Conservation (phyloP, 2,329 filamentous ascomycete genomes). For the Beauveria scarabaeidicola region DNA sequence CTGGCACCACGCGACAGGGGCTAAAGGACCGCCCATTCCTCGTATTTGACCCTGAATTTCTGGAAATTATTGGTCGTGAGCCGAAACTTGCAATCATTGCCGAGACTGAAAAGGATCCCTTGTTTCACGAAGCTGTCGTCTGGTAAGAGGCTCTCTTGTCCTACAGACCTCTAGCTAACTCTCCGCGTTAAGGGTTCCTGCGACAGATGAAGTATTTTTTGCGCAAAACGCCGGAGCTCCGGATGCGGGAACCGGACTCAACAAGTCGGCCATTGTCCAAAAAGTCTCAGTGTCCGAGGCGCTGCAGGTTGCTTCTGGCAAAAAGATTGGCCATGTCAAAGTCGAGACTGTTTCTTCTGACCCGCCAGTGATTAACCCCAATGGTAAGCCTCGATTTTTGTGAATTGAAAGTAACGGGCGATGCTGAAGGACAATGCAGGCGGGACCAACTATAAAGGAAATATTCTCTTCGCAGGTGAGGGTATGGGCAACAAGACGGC, state of each 20-base stretch:
- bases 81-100: conserved; percentile 43
- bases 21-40: conserved; percentile 31
- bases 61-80: conserved; percentile 37
- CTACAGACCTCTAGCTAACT: not conserved
- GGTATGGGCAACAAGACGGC: conserved; percentile 34
- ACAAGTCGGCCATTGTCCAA: conserved; percentile 41
- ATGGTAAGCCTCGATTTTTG: conserved; percentile 27
- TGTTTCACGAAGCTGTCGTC: conserved; percentile 49
- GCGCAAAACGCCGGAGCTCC: conserved; percentile 41
- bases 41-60: conserved; percentile 43
- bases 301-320: conserved; percentile 27
- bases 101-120: conserved; percentile 32
- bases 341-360: conserved; percentile 33
- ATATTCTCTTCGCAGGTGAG: conserved; percentile 41
- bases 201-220: conserved; percentile 46
- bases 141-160: conserved; percentile 28
- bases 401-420: not conserved
- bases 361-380: conserved; percentile 40
- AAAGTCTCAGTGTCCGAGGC: conserved; percentile 41
- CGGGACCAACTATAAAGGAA: conserved; percentile 40
- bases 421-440: conserved; percentile 23
- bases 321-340: conserved; percentile 32
- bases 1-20: conserved; percentile 30
- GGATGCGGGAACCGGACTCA: conserved; percentile 39
- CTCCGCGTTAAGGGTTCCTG: conserved; percentile 15